Conservation (phyloP, 495 filamentous ascomycete genomes). For the Penicillium crystallinum region DNA sequence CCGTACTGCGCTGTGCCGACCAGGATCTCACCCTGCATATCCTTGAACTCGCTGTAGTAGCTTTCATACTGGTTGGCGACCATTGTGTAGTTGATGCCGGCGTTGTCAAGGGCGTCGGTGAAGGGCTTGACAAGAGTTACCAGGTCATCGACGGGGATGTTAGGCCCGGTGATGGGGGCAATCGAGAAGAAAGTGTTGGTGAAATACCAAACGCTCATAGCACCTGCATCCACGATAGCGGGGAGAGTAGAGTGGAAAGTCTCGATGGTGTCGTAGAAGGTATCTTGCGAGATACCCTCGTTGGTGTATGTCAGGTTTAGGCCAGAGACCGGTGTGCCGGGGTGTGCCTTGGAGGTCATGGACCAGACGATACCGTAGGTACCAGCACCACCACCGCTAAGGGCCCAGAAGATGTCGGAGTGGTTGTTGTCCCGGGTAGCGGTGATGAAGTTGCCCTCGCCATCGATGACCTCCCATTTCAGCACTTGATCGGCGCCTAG, state of each 20-base stretch:
- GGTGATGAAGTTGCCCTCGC: constrained; percentile 41
- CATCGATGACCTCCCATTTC: constrained; percentile 57
- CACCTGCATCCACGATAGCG: constrained; percentile 47
- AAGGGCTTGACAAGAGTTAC: constrained; percentile 27
- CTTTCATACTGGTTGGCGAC: constrained; percentile 30
- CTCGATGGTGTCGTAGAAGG: constrained; percentile 38
- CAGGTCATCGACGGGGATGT: constrained; percentile 27
- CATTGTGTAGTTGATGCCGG: constrained; percentile 26
- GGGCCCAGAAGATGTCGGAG: constrained; percentile 62
- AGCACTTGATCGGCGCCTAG: constrained; percentile 60
- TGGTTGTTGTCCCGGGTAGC: constrained; percentile 51
- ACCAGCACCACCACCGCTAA: constrained; percentile 59
- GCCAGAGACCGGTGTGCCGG: constrained; percentile 32
- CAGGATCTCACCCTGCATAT: constrained; percentile 30
- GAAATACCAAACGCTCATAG: constrained; percentile 47
- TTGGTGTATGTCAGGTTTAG: constrained; percentile 28
- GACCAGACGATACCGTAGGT: constrained; percentile 60
- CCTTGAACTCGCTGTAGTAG: constrained; percentile 44
- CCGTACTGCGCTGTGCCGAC: constrained; percentile 50
- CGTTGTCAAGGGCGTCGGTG: constrained; percentile 17
- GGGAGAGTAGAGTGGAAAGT: constrained; percentile 38
- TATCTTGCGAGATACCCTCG: constrained; percentile 28
- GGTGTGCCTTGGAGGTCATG: constrained; percentile 42
- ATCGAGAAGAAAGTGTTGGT: constrained; percentile 44
- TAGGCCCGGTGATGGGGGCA: constrained; percentile 33